Evolutionary conservation across 345 rosid species (phyloP).

Genomic region (Brassica nigra): DNA sequence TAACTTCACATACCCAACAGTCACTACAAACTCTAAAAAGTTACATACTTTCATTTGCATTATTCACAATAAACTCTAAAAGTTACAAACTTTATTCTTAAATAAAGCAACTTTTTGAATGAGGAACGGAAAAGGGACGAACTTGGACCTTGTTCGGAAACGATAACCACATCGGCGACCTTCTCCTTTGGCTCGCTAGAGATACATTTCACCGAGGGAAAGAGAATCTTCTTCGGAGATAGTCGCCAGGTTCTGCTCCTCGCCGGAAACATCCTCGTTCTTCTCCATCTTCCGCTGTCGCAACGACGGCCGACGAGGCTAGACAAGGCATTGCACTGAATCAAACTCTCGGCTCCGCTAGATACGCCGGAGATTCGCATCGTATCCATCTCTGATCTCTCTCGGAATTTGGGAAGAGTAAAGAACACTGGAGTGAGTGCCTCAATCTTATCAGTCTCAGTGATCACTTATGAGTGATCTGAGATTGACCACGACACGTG

Average conservation of each 20-base stretch:
- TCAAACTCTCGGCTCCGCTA: constrained; percentile 23
- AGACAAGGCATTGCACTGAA: constrained; percentile 33
- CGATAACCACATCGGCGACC: constrained; percentile 31
- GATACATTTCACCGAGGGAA: constrained; percentile 36
- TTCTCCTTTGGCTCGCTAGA: constrained; percentile 48
- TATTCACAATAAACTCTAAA: not conserved
- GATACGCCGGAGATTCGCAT: constrained; percentile 40
- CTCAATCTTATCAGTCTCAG: constrained; percentile 23
- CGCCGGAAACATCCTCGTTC: constrained; percentile 39
- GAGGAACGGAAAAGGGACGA: not conserved
- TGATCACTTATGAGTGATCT: constrained; percentile 28
- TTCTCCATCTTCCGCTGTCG: constrained; percentile 15
- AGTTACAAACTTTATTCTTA: not conserved
- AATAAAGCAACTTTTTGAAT: not conserved
- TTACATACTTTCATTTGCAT: not conserved
- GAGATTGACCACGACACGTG: constrained; percentile 22
- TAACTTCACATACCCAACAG: not conserved
- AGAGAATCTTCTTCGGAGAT: constrained; percentile 27
- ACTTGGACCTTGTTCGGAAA: constrained; percentile 46
- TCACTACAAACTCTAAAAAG: not conserved
- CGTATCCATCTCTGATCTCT: constrained; percentile 25
- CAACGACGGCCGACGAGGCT: constrained; percentile 41
- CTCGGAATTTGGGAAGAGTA: not conserved
- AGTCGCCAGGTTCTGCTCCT: constrained; percentile 29
- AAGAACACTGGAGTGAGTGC: not conserved